Evolutionary conservation across 208 protist species (phyloP), one percentile per base, ranked within the genome.

Genomic region (Herpetomonas tarakana): DNA sequence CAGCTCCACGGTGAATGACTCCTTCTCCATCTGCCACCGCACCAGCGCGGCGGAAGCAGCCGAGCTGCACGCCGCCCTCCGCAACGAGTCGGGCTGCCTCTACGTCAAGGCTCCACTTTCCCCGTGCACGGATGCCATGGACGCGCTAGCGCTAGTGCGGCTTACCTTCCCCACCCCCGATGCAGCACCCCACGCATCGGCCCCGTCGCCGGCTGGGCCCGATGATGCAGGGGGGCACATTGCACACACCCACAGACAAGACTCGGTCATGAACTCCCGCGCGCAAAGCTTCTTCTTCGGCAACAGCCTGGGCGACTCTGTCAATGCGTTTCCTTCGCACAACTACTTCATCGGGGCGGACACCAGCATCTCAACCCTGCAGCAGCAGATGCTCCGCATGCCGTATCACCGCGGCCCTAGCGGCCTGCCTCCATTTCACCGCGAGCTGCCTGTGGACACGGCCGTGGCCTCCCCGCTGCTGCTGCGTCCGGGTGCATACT

Each of bases 81-180:
- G 30, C 12, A 2, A 28, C 3, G 26, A 56, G 9, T 26, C 16
- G 1, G 65, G 57, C 11, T 4, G 30, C 2, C 65, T 71, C 27
- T 64, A 53, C 27, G 27, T 71, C 22, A 71, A 63, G 44, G 22
- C 65, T 26, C 57, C 50, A 2, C 46, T 71, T 26, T 65, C 65
- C 11, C 16, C 19, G n/a, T 52, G 16, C 25, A 25, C n/a, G 2
- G 52, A 51, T 2, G 18, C 64, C 41, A 54, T 62, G 39, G 29
- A 63, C 0, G 3, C 38, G 9, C 52, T 71, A 7, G 30, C 9
- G 39, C 38, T 71, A 18, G 49, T 52, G 26, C 18, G 30, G 12
- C 52, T 71, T 1, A 50, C 59, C 29, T 71, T 71, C 22, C 46
- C 21, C 2, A 19, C 29, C 7, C 12, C 2, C 31, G 21, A 51